Evolutionary conservation across 2,329 filamentous ascomycete genomes (phyloP).

Genomic region (Westerdykella ornata): DNA sequence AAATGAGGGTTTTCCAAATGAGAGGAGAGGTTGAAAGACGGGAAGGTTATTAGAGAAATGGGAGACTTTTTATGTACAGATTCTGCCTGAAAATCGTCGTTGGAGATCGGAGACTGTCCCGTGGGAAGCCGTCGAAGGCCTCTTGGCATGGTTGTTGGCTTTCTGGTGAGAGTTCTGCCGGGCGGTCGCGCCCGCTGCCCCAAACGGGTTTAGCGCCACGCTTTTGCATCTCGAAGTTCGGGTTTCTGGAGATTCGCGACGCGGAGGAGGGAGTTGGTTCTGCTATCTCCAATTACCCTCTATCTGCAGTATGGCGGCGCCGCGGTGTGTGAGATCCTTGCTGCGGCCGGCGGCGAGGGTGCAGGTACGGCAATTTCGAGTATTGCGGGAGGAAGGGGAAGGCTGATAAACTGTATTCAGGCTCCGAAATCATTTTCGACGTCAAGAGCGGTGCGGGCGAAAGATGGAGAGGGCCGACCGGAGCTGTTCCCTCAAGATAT

Average conservation of each 20-base stretch:
- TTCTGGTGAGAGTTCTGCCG: conserved; percentile 15
- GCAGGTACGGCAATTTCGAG: conserved; percentile 27
- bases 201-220: conserved; percentile 15
- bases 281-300: too few relatives aligned
- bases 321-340: conserved; percentile 41
- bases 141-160: neutral
- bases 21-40: neutral
- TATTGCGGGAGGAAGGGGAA: neutral
- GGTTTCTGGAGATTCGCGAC: conserved; percentile 1
- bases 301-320: conserved; percentile 36
- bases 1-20: too few relatives aligned
- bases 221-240: conserved; percentile 17
- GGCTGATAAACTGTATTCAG: conserved; percentile 9
- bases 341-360: conserved; percentile 40
- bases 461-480: conserved; percentile 8
- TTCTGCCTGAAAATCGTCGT: neutral
- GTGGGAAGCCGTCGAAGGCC: neutral
- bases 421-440: conserved; percentile 22
- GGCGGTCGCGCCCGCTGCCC: conserved; percentile 14
- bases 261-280: too few relatives aligned
- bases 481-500: conserved; percentile 17
- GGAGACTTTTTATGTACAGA: neutral
- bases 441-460: conserved; percentile 14
- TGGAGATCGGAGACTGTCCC: neutral
- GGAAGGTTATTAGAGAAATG: neutral